phyloP scores from a whole-genome alignment of 371 early-diverging fungal species.

The Fennellomyces sp. region DNA sequence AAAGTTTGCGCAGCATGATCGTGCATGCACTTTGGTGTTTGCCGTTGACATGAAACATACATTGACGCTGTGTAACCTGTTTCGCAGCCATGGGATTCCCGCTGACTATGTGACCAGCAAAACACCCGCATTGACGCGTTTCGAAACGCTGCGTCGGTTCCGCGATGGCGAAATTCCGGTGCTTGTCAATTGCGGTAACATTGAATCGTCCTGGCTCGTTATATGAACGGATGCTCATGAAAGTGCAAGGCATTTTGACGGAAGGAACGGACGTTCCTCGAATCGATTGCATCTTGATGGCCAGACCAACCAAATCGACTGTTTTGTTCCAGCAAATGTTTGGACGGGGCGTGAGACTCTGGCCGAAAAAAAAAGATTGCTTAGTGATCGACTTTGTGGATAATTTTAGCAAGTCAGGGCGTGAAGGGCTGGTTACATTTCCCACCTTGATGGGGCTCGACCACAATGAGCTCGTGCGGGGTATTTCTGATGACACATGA shows the following conservation, averaged over 20 bases:
- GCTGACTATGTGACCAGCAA: conserved; percentile 71
- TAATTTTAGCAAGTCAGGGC: conserved; percentile 33
- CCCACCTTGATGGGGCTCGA: conserved; percentile 77
- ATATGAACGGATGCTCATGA: no score
- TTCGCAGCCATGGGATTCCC: conserved; percentile 59
- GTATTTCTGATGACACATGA: conserved; percentile 7
- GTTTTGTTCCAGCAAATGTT: conserved; percentile 94
- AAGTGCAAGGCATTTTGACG: conserved; percentile 72
- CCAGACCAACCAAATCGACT: conserved; percentile 82
- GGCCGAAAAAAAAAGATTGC: conserved; percentile 73
- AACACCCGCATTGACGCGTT: conserved; percentile 58
- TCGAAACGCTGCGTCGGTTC: conserved; percentile 63
- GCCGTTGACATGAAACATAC: conserved; percentile 86
- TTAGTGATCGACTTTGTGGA: conserved; percentile 91
- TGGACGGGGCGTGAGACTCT: conserved; percentile 86
- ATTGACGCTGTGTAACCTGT: conserved; percentile 54
- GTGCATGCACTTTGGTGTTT: conserved; percentile 83
- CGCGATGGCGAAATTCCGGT: conserved; percentile 71
- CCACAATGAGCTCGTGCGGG: conserved; percentile 32
- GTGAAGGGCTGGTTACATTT: conserved; percentile 54
- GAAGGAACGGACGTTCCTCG: conserved; percentile 91
- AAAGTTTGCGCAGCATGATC: conserved; percentile 41
- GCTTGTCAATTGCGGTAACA: conserved; percentile 88
- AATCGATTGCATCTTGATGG: conserved; percentile 89
- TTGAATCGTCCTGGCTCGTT: no score